Evolutionary conservation across 352 stramenopile species (phyloP).

Genomic region (Pythium volutum): DNA sequence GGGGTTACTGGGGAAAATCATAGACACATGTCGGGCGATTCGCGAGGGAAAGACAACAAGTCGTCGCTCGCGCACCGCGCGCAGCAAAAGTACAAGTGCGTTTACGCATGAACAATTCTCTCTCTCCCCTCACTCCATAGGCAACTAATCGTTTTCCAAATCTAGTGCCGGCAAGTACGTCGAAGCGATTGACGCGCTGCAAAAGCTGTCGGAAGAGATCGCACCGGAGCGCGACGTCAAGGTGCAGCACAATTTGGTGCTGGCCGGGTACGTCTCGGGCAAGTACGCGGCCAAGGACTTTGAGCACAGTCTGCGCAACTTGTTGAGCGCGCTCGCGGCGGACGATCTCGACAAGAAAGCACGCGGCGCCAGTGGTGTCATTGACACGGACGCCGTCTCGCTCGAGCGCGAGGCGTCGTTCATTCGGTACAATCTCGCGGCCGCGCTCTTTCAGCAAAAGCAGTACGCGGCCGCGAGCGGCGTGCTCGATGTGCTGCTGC

Average conservation of each 20-base stretch:
- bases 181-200: conserved; percentile 77
- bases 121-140: too few relatives aligned
- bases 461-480: conserved; percentile 87
- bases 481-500: conserved; percentile 84
- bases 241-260: conserved; percentile 82
- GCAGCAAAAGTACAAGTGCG: conserved; percentile 87
- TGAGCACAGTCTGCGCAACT: conserved; percentile 62
- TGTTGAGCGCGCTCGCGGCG: conserved; percentile 40
- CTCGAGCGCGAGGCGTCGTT: conserved; percentile 85
- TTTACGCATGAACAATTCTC: neutral
- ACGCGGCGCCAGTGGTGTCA: too few relatives aligned
- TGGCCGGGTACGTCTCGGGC: conserved; percentile 64
- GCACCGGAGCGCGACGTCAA: conserved; percentile 71
- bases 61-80: conserved; percentile 81
- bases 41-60: conserved; percentile 79
- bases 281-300: conserved; percentile 66
- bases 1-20: neutral
- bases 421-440: conserved; percentile 90
- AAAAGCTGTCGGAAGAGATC: conserved; percentile 83
- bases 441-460: conserved; percentile 85
- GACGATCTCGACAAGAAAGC: conserved; percentile 44
- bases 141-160: conserved; percentile 2
- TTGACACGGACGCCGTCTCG: conserved; percentile 26
- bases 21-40: conserved; percentile 54
- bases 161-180: conserved; percentile 80